Percentiles rank a stretch among this genome's conserved stretches.
Evolutionary conservation across 805 yeast species (phyloP).

Genomic region (Hanseniaspora hatyaiensis): DNA sequence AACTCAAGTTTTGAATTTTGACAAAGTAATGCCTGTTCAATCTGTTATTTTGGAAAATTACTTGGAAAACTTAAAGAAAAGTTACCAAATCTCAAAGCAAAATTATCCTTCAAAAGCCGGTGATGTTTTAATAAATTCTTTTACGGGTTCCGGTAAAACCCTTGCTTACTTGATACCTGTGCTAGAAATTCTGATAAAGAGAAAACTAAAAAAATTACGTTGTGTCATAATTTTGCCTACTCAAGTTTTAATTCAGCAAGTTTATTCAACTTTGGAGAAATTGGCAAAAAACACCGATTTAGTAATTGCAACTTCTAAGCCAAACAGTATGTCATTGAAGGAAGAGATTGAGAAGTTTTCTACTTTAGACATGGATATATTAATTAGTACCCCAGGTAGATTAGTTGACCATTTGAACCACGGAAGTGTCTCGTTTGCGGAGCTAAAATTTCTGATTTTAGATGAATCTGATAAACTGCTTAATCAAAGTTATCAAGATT

Average conservation of each 20-base stretch:
- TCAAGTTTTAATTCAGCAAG: slow-evolving; percentile 74
- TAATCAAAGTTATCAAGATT: slow-evolving; percentile 85
- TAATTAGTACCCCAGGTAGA: slow-evolving; percentile 69
- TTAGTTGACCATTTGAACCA: slow-evolving; percentile 57
- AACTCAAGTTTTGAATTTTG: slow-evolving; percentile 27
- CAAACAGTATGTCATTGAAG: slow-evolving; percentile 40
- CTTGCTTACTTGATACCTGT: slow-evolving; percentile 79
- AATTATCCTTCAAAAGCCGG: slow-evolving; percentile 47
- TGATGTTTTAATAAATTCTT: slow-evolving; percentile 79
- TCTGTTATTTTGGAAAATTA: slow-evolving; percentile 24
- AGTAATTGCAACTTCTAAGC: slow-evolving; percentile 39
- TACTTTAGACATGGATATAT: slow-evolving; percentile 47
- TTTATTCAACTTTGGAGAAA: slow-evolving; percentile 47
- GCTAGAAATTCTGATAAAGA: slow-evolving; percentile 48
- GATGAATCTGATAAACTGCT: slow-evolving; percentile 77
- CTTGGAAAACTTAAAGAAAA: slow-evolving; percentile 23
- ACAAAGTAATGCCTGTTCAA: slow-evolving; percentile 28
- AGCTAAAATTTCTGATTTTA: slow-evolving; percentile 51
- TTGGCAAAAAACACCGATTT: slow-evolving; percentile 59
- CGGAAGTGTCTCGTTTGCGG: slow-evolving; percentile 35
- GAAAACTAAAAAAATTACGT: slow-evolving; percentile 61
- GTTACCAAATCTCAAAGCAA: slow-evolving; percentile 25
- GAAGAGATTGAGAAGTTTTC: slow-evolving; percentile 51
- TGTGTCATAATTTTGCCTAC: slow-evolving; percentile 84
- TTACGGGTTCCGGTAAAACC: slow-evolving; percentile 95